These are phyloP conservation scores for Cryptosporidium muris DNA, from an alignment of 169 alveolate species.

Conservation along the genomic window DNA sequence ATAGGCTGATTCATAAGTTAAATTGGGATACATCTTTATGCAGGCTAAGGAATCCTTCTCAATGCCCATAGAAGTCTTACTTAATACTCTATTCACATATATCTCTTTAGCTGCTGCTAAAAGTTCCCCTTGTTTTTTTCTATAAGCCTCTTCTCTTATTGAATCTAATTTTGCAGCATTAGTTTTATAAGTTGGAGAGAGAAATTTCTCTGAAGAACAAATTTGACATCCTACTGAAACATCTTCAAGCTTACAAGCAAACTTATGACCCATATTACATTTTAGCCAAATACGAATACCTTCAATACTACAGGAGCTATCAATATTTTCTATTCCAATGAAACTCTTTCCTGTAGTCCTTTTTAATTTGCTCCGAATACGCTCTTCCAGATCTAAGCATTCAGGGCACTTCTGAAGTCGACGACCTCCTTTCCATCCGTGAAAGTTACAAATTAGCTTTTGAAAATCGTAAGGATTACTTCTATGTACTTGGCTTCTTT, in stretches of 20 bases:
- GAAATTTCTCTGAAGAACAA: constrained; percentile 64
- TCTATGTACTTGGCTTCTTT: too few species aligned
- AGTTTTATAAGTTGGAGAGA: constrained; percentile 57
- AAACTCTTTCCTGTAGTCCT: constrained; percentile 3
- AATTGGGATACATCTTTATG: constrained; percentile 31
- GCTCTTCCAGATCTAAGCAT: constrained; percentile 44
- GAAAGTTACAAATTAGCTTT: constrained; percentile 16
- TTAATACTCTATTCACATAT: background rate
- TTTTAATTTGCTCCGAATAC: background rate
- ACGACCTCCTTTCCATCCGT: constrained; percentile 68
- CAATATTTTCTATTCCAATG: constrained; percentile 37
- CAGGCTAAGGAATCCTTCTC: constrained; percentile 1
- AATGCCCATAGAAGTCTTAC: background rate
- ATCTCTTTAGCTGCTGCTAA: constrained; percentile 53
- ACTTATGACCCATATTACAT: constrained; percentile 67
- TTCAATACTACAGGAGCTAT: constrained; percentile 14
- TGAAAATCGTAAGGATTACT: too few species aligned
- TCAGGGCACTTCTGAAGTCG: constrained; percentile 56
- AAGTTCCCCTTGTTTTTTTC: constrained; percentile 63
- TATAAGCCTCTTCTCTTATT: constrained; percentile 53
- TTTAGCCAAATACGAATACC: constrained; percentile 66
- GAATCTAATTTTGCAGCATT: constrained; percentile 44
- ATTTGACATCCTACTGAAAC: constrained; percentile 45
- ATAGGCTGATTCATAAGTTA: constrained; percentile 34
- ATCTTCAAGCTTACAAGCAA: constrained; percentile 36